phyloP scores from a whole-genome alignment of 116 monocot species.

The Zostera marina region DNA sequence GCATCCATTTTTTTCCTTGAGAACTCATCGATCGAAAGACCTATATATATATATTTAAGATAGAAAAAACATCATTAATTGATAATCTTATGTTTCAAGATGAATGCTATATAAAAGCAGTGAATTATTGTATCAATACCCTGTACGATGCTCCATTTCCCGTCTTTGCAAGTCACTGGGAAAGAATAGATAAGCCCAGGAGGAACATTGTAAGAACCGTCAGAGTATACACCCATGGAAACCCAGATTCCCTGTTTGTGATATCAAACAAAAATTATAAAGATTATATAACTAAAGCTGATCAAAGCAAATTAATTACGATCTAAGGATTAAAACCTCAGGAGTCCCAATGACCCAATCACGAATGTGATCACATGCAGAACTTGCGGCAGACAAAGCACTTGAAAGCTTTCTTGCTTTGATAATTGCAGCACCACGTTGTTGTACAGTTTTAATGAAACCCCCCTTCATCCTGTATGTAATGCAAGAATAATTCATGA shows the following conservation, averaged over 20 bases:
- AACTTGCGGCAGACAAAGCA: constrained; percentile 69
- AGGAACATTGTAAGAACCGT: constrained; percentile 43
- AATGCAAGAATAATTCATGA: background rate
- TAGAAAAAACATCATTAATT: background rate
- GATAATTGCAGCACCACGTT: constrained; percentile 77
- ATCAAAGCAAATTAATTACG: background rate
- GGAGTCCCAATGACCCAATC: constrained; percentile 85
- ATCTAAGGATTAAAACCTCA: constrained; percentile 22
- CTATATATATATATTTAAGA: constrained; percentile 9
- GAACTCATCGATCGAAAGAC: constrained; percentile 41
- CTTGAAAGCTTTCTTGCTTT: constrained; percentile 65
- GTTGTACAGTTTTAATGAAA: constrained; percentile 64
- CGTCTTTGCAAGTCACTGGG: constrained; percentile 34
- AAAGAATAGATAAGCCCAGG: constrained; percentile 49
- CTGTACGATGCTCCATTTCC: constrained; percentile 19
- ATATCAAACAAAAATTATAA: background rate
- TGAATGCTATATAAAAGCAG: too few relatives aligned
- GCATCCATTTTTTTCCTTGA: constrained; percentile 64
- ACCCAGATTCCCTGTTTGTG: constrained; percentile 32
- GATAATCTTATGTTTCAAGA: too few relatives aligned
- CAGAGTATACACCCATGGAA: constrained; percentile 54
- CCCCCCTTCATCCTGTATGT: constrained; percentile 40
- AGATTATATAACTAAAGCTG: background rate
- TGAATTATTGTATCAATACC: too few relatives aligned
- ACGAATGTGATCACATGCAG: constrained; percentile 74